These are phyloP conservation scores for Solanum hybrid DNA, from an alignment of 305 asterid genomes.

Conservation along the genomic window DNA sequence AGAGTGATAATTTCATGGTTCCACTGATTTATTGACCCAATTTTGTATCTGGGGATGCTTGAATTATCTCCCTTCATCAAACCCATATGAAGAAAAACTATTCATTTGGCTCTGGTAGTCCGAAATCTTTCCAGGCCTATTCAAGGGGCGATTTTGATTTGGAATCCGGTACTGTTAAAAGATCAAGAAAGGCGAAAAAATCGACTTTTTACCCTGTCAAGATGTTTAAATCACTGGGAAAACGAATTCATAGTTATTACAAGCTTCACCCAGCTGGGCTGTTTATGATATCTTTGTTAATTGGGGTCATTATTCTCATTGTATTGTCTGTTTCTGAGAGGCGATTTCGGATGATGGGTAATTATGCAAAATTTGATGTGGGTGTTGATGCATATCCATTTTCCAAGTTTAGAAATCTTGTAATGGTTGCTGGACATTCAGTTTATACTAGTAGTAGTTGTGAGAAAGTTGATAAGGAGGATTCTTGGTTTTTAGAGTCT, in stretches of 20 bases:
- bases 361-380: constrained; percentile 31
- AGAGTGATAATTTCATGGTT: not conserved
- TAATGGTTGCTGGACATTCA: constrained; percentile 99
- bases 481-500: constrained; percentile 82
- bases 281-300: constrained; percentile 38
- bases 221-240: constrained; percentile 54
- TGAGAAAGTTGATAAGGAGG: constrained; percentile 80
- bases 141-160: constrained; percentile 77
- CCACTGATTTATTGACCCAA: constrained; percentile 12
- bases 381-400: constrained; percentile 51
- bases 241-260: constrained; percentile 39
- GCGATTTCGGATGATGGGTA: constrained; percentile 26
- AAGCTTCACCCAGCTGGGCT: constrained; percentile 62
- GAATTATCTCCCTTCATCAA: constrained; percentile 13
- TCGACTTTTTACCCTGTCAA: constrained; percentile 28
- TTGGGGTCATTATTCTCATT: constrained; percentile 43
- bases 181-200: constrained; percentile 42
- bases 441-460: constrained; percentile 84
- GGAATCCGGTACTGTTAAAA: constrained; percentile 64
- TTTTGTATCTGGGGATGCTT: constrained; percentile 29
- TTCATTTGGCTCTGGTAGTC: constrained; percentile 57
- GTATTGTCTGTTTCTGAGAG: constrained; percentile 35
- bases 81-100: constrained; percentile 55
- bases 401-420: constrained; percentile 54
- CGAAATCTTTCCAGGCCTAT: constrained; percentile 83